A percentile compares a stretch with the other conserved stretches of the same genome.
Conservation (phyloP, 257 asterid species). For the Plantago major region DNA sequence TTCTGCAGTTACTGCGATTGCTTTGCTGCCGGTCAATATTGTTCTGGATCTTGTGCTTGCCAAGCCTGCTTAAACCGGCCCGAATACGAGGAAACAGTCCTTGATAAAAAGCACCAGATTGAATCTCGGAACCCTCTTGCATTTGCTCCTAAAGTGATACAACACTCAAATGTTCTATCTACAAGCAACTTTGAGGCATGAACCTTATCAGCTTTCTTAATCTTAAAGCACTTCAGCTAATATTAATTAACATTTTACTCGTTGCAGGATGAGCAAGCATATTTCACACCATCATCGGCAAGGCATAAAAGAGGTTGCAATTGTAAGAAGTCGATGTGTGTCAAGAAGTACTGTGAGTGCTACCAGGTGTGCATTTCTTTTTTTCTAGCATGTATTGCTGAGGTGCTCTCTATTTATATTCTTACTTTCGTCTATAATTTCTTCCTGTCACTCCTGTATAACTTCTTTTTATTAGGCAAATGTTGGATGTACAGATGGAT, state of each 20-base stretch:
- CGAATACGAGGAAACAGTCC: constrained; percentile 56
- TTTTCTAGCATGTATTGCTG: constrained; percentile 6
- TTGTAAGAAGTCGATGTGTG: constrained; percentile 86
- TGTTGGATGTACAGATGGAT: constrained; percentile 85
- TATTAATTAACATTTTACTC: constrained; percentile 13
- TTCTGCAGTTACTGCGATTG: constrained; percentile 74
- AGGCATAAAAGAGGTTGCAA: constrained; percentile 87
- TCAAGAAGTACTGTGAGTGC: constrained; percentile 84
- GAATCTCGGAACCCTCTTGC: constrained; percentile 74
- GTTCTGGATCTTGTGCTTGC: constrained; percentile 70
- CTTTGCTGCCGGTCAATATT: constrained; percentile 74
- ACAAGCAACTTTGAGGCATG: constrained; percentile 41
- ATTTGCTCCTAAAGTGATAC: constrained; percentile 60
- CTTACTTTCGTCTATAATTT: not conserved
- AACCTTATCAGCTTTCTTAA: constrained; percentile 15
- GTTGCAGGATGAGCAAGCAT: constrained; percentile 44
- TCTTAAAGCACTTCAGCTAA: constrained; percentile 3
- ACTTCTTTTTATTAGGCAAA: constrained; percentile 40
- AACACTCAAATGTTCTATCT: constrained; percentile 29
- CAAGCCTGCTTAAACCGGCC: constrained; percentile 69
- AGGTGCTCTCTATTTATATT: not conserved
- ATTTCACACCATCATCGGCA: constrained; percentile 51
- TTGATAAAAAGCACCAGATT: constrained; percentile 46
- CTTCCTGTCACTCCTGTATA: constrained; percentile 9
- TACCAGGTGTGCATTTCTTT: constrained; percentile 51